These are phyloP conservation scores for Cerrena zonata DNA, from an alignment of 1,284 basidiomycete species.

Conservation along the genomic window DNA sequence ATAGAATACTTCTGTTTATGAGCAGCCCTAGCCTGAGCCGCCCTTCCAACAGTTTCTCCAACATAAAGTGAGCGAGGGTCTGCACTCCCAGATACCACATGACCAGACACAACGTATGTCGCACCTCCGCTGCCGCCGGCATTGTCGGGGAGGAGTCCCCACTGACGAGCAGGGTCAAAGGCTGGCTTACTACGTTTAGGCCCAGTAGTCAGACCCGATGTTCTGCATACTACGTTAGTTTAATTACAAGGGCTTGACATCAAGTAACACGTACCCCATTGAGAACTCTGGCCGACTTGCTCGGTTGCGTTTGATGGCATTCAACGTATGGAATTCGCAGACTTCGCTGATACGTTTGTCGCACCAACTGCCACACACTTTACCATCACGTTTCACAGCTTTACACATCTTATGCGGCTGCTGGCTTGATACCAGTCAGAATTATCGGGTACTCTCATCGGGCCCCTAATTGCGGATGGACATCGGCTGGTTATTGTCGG, in stretches of 20 bases:
- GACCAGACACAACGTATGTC: slow-evolving; percentile 79
- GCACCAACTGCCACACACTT: slow-evolving; percentile 79
- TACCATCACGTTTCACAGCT: slow-evolving; percentile 74
- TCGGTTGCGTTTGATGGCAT: slow-evolving; percentile 69
- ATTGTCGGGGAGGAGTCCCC: slow-evolving; percentile 60
- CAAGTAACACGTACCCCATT: slow-evolving; percentile 50
- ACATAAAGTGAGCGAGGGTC: slow-evolving; percentile 47
- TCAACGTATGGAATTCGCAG: slow-evolving; percentile 86
- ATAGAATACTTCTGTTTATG: no score
- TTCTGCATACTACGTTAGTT: slow-evolving; percentile 36
- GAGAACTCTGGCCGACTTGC: slow-evolving; percentile 80
- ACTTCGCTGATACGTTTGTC: slow-evolving; percentile 77
- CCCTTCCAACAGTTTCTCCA: slow-evolving; percentile 65
- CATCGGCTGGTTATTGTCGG: no score
- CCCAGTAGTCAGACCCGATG: slow-evolving; percentile 58
- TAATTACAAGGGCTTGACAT: not conserved
- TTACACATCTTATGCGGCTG: no score
- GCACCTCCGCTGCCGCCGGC: slow-evolving; percentile 42
- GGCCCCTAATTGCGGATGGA: no score
- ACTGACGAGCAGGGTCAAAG: slow-evolving; percentile 63
- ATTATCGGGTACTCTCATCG: no score
- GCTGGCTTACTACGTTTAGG: slow-evolving; percentile 46
- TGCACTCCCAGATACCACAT: slow-evolving; percentile 50
- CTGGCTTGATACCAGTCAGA: no score
- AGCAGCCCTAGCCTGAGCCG: slow-evolving; percentile 66